These are phyloP conservation scores for Macadamia tetraphylla DNA, from an alignment of 164 flowering plant genomes.

Conservation along the genomic window DNA sequence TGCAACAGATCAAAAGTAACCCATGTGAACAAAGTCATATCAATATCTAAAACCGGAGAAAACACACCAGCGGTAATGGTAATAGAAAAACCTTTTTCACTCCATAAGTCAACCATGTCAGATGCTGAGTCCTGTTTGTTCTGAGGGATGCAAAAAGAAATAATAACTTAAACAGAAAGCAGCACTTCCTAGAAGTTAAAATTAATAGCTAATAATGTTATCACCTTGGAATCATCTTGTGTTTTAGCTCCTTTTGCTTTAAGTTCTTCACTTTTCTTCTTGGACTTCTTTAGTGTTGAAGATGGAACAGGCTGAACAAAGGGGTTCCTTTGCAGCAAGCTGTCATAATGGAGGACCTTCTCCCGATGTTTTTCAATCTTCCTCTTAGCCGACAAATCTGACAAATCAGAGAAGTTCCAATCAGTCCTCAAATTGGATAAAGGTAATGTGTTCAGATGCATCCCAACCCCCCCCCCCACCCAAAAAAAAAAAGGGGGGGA, in stretches of 20 bases:
- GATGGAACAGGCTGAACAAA: conserved; percentile 72
- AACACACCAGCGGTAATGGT: not conserved
- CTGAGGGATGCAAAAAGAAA: conserved; percentile 22
- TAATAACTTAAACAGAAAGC: not conserved
- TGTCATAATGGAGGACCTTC: conserved; percentile 61
- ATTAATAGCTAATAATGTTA: not conserved
- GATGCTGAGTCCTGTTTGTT: conserved; percentile 24
- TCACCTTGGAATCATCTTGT: conserved; percentile 38
- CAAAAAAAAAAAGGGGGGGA: not conserved
- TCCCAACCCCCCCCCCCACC: not conserved
- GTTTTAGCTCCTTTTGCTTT: conserved; percentile 15
- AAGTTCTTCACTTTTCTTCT: conserved; percentile 35
- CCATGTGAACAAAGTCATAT: not conserved
- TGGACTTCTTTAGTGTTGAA: conserved; percentile 48
- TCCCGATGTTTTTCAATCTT: conserved; percentile 81
- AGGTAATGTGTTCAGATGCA: not conserved
- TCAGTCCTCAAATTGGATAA: not conserved
- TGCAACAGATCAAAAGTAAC: conserved; percentile 22
- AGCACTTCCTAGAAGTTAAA: not conserved
- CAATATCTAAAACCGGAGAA: not conserved
- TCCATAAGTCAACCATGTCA: conserved; percentile 61
- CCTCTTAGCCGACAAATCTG: conserved; percentile 73
- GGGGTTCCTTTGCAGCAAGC: conserved; percentile 57
- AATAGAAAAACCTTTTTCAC: conserved; percentile 36
- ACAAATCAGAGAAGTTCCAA: conserved; percentile 3